These are phyloP conservation scores for Pleurotus platypus DNA, from an alignment of 768 basidiomycete species.

Conservation along the genomic window DNA sequence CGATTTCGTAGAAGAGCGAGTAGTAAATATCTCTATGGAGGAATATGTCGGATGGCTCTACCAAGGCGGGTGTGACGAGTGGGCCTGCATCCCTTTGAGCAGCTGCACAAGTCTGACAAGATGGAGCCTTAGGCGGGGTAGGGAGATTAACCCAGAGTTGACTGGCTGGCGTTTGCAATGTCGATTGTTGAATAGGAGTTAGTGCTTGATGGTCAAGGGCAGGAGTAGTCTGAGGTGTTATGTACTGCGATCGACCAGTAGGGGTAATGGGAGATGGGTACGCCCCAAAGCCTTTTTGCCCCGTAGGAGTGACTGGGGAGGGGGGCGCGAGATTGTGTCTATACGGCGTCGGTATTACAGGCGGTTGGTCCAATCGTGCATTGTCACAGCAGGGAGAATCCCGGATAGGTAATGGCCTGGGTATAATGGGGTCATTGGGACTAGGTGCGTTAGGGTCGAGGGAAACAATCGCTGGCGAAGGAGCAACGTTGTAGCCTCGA, in stretches of 20 bases:
- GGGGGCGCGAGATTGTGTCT: no score
- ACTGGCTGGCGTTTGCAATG: not conserved
- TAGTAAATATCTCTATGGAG: not conserved
- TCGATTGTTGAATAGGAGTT: not conserved
- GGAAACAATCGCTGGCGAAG: no score
- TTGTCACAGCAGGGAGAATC: not conserved
- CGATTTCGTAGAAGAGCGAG: not conserved
- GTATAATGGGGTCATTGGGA: not conserved
- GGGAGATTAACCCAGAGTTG: not conserved
- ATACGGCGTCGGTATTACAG: no score
- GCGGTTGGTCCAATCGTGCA: no score
- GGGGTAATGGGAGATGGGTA: no score
- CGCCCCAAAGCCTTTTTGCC: no score
- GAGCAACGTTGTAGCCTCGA: no score
- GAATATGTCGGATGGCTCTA: not conserved
- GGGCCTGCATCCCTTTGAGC: not conserved
- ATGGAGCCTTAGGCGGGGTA: no score
- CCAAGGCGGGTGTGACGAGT: not conserved
- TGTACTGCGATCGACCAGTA: no score
- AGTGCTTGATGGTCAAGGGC: not conserved
- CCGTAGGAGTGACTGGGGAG: no score
- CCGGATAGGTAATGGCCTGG: not conserved
- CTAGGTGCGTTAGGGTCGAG: slow-evolving; percentile 1
- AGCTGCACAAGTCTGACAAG: no score
- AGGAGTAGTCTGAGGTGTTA: not conserved